Percentiles rank a stretch among this genome's conserved stretches.
These are phyloP conservation scores for Phytopythium oedochilum DNA, from an alignment of 352 stramenopile species.

Conservation along the genomic window DNA sequence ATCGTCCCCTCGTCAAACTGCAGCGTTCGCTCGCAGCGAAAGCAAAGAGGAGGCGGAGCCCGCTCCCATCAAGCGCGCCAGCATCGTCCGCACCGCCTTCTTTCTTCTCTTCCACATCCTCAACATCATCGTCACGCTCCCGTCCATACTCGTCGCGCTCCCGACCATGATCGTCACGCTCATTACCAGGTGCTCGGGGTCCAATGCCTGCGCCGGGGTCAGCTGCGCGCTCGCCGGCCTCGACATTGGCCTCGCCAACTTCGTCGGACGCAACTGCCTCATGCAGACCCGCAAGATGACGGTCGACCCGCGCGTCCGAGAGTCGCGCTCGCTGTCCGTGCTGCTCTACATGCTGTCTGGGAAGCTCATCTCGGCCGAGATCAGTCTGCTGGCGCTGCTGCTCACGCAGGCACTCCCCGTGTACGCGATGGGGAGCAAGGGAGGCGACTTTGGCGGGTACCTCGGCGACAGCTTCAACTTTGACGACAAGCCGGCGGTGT, in stretches of 20 bases:
- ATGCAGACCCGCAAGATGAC: background rate
- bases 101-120: conserved; percentile 1
- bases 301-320: background rate
- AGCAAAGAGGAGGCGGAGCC: background rate
- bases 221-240: background rate
- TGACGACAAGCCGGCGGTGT: conserved; percentile 6
- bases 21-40: too few relatives aligned
- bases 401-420: background rate
- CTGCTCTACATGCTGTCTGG: background rate
- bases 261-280: conserved; percentile 2
- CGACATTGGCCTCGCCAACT: conserved; percentile 4
- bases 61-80: background rate
- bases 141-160: background rate
- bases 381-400: background rate
- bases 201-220: background rate
- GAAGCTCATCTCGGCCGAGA: conserved; percentile 2
- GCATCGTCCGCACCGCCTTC: background rate
- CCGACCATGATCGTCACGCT: background rate
- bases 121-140: background rate
- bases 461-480: conserved; percentile 7
- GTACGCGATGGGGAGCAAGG: conserved; percentile 2
- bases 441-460: conserved; percentile 4
- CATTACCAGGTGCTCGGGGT: background rate
- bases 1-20: background rate
- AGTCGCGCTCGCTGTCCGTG: background rate